These are phyloP conservation scores for Gypsophila paniculata DNA, from an alignment of 179 eudicot species.

Conservation along the genomic window DNA sequence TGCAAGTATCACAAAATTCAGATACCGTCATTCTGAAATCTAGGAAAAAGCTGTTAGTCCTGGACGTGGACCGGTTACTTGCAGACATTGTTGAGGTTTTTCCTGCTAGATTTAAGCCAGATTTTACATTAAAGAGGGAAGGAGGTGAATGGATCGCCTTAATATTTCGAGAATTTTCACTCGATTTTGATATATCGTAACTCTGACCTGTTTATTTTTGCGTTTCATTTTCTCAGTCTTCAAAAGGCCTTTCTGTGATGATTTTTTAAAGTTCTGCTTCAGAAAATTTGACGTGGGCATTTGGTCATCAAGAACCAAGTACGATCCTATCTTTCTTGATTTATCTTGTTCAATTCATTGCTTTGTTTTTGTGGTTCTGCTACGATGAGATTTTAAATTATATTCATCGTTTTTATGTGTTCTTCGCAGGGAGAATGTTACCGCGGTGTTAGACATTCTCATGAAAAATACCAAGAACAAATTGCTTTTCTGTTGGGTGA, in stretches of 20 bases:
- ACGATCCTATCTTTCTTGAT: slow-evolving; percentile 21
- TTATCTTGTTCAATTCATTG: slow-evolving; percentile 1
- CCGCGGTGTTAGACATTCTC: slow-evolving; percentile 55
- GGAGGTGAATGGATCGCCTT: slow-evolving; percentile 38
- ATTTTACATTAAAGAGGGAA: slow-evolving; percentile 44
- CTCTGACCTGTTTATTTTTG: slow-evolving; percentile 11
- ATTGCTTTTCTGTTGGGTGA: slow-evolving; percentile 86
- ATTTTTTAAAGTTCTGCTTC: slow-evolving; percentile 68
- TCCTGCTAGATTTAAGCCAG: slow-evolving; percentile 31
- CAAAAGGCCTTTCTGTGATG: slow-evolving; percentile 69
- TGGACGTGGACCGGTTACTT: slow-evolving; percentile 78
- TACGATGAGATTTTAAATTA: not conserved
- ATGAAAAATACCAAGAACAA: slow-evolving; percentile 41
- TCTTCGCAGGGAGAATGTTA: slow-evolving; percentile 56
- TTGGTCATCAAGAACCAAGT: slow-evolving; percentile 76
- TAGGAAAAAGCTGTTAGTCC: slow-evolving; percentile 64
- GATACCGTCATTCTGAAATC: slow-evolving; percentile 17
- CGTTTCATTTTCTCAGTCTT: slow-evolving; percentile 45
- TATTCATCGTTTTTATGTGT: not conserved
- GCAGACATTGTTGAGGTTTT: slow-evolving; percentile 46
- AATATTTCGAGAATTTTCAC: not conserved
- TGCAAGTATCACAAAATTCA: slow-evolving; percentile 12
- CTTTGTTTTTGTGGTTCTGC: slow-evolving; percentile 6
- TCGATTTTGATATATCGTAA: not conserved
- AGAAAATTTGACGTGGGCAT: slow-evolving; percentile 60